Conservation (phyloP, 179 eudicot species). For the Spergularia azorica region DNA sequence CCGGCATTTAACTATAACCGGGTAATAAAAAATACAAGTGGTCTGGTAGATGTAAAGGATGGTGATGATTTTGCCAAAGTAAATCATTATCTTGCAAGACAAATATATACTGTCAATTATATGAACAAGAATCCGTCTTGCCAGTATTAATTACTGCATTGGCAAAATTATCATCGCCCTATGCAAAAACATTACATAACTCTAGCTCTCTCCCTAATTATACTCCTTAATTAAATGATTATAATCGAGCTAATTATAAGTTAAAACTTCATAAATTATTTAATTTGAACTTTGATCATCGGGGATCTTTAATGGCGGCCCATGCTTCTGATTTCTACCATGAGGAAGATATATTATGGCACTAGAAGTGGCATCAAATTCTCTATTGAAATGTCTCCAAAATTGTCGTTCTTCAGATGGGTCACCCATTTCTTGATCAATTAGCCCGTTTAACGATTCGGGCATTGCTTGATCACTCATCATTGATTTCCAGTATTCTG, state of each 20-base stretch:
- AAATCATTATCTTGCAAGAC: no score
- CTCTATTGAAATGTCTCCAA: slow-evolving; percentile 38
- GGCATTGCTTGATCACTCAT: slow-evolving; percentile 69
- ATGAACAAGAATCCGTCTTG: no score
- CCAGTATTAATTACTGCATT: no score
- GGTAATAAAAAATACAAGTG: no score
- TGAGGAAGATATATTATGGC: slow-evolving; percentile 51
- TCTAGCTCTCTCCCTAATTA: not conserved
- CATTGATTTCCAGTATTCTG: slow-evolving; percentile 55
- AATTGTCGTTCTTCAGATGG: slow-evolving; percentile 1
- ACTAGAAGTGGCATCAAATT: slow-evolving; percentile 49
- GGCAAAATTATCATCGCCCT: no score
- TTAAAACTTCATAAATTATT: not conserved
- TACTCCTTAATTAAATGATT: slow-evolving; percentile 5
- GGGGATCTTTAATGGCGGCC: not conserved
- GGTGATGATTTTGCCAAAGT: no score
- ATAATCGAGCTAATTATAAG: not conserved
- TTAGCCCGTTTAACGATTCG: slow-evolving; percentile 40
- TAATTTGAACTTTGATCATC: not conserved
- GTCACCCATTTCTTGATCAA: slow-evolving; percentile 27
- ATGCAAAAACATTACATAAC: no score
- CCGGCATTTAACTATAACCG: no score
- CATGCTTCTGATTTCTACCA: slow-evolving; percentile 1
- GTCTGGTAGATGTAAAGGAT: no score
- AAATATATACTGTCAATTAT: no score